A percentile compares a stretch with the other conserved stretches of the same genome.
These are phyloP conservation scores for Heterobasidion parviporum DNA, from an alignment of 1,284 basidiomycete genomes.

Conservation along the genomic window DNA sequence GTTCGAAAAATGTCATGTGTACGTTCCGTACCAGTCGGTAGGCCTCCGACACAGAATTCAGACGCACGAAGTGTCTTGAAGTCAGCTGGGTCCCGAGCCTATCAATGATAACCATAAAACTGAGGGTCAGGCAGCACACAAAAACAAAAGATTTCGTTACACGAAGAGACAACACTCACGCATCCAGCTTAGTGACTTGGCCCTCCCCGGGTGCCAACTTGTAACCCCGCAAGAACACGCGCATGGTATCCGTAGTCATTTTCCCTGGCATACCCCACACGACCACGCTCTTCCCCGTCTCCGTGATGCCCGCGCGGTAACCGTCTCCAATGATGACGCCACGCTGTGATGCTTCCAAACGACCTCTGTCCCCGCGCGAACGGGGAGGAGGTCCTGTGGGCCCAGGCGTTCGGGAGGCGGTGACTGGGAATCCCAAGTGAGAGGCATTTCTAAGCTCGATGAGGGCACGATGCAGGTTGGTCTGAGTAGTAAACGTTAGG, in stretches of 20 bases:
- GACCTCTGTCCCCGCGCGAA: slow-evolving; percentile 34
- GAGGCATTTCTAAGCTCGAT: slow-evolving; percentile 30
- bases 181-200: slow-evolving; percentile 39
- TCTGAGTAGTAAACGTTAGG: slow-evolving; percentile 39
- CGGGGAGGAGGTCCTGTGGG: slow-evolving; percentile 13
- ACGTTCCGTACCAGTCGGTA: slow-evolving; percentile 54
- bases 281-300: slow-evolving; percentile 44
- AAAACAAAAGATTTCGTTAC: background rate
- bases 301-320: slow-evolving; percentile 38
- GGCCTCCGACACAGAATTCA: slow-evolving; percentile 52
- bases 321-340: slow-evolving; percentile 40
- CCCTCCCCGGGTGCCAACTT: slow-evolving; percentile 31
- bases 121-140: too few relatives aligned
- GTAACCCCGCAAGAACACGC: slow-evolving; percentile 33
- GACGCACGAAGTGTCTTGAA: slow-evolving; percentile 42
- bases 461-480: slow-evolving; percentile 34
- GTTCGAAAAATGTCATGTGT: slow-evolving; percentile 47
- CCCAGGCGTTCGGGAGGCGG: slow-evolving; percentile 11
- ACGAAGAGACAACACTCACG: slow-evolving; percentile 31
- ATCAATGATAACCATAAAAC: too few relatives aligned
- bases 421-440: slow-evolving; percentile 35
- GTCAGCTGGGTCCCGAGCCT: slow-evolving; percentile 5
- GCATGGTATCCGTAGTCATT: slow-evolving; percentile 26
- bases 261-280: slow-evolving; percentile 54
- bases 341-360: slow-evolving; percentile 29